Conservation (phyloP, 805 yeast genomes). For the Nakazawaea anatomiae region DNA sequence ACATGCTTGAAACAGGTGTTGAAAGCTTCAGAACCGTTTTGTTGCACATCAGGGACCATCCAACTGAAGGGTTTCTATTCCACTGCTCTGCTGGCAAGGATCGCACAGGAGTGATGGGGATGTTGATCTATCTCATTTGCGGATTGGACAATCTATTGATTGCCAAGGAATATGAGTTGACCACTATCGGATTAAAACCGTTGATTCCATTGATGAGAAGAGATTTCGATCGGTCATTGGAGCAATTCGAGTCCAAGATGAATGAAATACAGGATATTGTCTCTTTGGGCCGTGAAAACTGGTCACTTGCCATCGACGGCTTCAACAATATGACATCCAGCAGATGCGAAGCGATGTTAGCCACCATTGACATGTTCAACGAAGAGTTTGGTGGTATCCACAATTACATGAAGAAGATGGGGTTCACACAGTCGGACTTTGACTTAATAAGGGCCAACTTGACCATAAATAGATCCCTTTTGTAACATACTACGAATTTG, state of each 20-base stretch:
- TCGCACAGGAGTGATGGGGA: conserved; percentile 70
- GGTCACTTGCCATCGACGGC: conserved; percentile 44
- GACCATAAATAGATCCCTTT: conserved; percentile 1
- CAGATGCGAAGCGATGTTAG: conserved; percentile 64
- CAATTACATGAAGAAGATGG: conserved; percentile 39
- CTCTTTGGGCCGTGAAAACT: conserved; percentile 31
- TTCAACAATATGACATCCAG: conserved; percentile 57
- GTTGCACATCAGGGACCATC: conserved; percentile 47
- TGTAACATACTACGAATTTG: neutral
- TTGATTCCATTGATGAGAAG: conserved; percentile 34
- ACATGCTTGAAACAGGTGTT: conserved; percentile 46
- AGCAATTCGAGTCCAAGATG: conserved; percentile 15
- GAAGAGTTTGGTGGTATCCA: conserved; percentile 49
- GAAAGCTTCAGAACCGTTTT: conserved; percentile 45
- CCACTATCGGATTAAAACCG: conserved; percentile 56
- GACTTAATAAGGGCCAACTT: conserved; percentile 27
- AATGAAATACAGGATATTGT: conserved; percentile 19
- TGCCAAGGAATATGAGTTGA: conserved; percentile 73
- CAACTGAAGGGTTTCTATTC: conserved; percentile 47
- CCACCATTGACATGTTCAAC: conserved; percentile 49
- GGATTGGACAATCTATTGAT: conserved; percentile 64
- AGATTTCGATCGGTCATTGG: conserved; percentile 23
- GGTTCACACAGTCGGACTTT: conserved; percentile 40
- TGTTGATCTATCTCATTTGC: conserved; percentile 55
- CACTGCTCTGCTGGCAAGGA: conserved; percentile 90